Conservation (phyloP, 306 rosid genomes). For the Vigna unguiculata region DNA sequence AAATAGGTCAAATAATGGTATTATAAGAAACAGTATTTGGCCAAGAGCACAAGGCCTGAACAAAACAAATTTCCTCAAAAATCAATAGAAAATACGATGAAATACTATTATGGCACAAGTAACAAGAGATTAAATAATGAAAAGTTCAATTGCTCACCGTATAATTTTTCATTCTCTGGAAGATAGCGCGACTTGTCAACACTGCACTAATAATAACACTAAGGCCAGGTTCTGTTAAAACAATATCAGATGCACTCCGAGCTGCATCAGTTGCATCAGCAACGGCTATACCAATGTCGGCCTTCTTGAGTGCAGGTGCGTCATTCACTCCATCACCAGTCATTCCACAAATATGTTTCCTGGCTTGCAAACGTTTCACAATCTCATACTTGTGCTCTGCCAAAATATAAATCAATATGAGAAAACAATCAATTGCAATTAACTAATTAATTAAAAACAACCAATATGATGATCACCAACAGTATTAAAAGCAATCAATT, state of each 20-base stretch:
- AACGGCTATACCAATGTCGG: slow-evolving; percentile 94
- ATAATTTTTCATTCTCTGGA: slow-evolving; percentile 96
- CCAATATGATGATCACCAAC: slow-evolving; percentile 3
- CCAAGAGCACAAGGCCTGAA: neutral
- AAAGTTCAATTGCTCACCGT: slow-evolving; percentile 60
- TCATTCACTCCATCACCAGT: slow-evolving; percentile 96
- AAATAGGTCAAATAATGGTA: slow-evolving; percentile 34
- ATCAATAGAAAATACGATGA: neutral
- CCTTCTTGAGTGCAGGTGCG: slow-evolving; percentile 95
- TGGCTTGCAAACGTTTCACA: slow-evolving; percentile 93
- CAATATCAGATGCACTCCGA: slow-evolving; percentile 95
- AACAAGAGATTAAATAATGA: neutral
- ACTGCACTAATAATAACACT: slow-evolving; percentile 95
- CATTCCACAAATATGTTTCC: slow-evolving; percentile 96
- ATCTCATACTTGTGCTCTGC: slow-evolving; percentile 94
- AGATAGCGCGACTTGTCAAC: slow-evolving; percentile 88
- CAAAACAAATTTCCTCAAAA: slow-evolving; percentile 15
- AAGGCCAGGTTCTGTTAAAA: slow-evolving; percentile 92
- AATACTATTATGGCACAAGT: neutral
- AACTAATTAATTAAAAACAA: too few relatives aligned
- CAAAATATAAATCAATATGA: slow-evolving; percentile 35
- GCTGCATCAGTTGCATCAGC: slow-evolving; percentile 99
- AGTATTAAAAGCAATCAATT: slow-evolving; percentile 1
- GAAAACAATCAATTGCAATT: too few relatives aligned
- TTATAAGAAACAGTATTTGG: neutral